A percentile compares a stretch with the other conserved stretches of the same genome.
Conservation (phyloP, 768 basidiomycete species). For the Tubosaeta sp. region DNA sequence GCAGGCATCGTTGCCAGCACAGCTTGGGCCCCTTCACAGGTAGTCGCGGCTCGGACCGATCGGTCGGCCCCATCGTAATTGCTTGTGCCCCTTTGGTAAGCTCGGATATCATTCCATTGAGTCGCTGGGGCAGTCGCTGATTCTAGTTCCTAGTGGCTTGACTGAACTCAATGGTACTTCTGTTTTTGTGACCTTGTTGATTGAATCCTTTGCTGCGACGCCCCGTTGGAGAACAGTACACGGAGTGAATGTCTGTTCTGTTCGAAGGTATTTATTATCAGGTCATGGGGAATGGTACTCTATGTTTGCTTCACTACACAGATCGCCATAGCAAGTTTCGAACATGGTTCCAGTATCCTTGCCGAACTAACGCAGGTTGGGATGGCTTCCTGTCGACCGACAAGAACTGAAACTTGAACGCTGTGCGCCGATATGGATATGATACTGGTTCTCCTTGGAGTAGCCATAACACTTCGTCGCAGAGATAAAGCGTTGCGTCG, state of each 20-base stretch:
- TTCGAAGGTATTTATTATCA: too few species aligned
- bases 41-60: slow-evolving; percentile 13
- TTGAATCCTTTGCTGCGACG: too few species aligned
- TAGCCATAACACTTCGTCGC: not conserved
- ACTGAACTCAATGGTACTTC: too few species aligned
- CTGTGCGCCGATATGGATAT: not conserved
- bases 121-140: not conserved
- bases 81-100: too few species aligned
- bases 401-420: not conserved
- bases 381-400: not conserved
- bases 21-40: not conserved
- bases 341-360: not conserved
- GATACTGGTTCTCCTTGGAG: not conserved
- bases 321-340: not conserved
- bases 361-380: not conserved
- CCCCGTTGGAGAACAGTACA: not conserved
- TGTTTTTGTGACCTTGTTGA: too few species aligned
- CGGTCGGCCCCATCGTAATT: too few species aligned
- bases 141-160: not conserved
- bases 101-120: not conserved
- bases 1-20: slow-evolving; percentile 23
- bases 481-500: slow-evolving; percentile 3
- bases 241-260: not conserved
- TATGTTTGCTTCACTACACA: too few species aligned
- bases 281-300: too few species aligned